Evolutionary conservation across 2,329 filamentous ascomycete species (phyloP).

Genomic region (Clonostachys chloroleuca): DNA sequence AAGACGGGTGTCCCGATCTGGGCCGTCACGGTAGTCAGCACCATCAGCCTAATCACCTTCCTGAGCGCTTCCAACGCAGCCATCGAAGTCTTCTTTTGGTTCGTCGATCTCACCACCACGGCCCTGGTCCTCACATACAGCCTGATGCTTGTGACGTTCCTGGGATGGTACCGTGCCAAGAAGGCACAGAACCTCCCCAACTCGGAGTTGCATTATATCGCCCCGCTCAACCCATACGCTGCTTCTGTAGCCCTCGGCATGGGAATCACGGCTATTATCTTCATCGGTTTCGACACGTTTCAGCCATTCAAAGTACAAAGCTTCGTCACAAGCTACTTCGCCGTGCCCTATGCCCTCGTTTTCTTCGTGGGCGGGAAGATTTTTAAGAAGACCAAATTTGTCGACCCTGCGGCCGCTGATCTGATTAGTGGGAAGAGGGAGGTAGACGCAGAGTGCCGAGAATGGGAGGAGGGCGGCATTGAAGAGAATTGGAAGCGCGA

Average conservation of each 20-base stretch:
- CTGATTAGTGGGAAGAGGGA: slow-evolving; percentile 58
- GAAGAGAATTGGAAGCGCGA: slow-evolving; percentile 34
- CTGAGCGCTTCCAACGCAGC: slow-evolving; percentile 43
- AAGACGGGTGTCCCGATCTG: slow-evolving; percentile 57
- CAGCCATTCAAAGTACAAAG: slow-evolving; percentile 39
- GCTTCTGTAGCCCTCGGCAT: slow-evolving; percentile 43
- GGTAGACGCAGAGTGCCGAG: slow-evolving; percentile 50
- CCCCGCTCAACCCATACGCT: slow-evolving; percentile 43
- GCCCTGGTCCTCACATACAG: slow-evolving; percentile 49
- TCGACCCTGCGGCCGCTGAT: slow-evolving; percentile 53
- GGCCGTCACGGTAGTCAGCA: slow-evolving; percentile 48
- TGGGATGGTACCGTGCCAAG: background rate
- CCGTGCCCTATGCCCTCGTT: slow-evolving; percentile 42
- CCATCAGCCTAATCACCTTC: slow-evolving; percentile 48
- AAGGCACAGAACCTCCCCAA: slow-evolving; percentile 25
- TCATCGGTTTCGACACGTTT: slow-evolving; percentile 53
- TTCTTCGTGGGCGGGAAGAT: slow-evolving; percentile 66
- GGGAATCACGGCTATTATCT: slow-evolving; percentile 42
- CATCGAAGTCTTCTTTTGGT: slow-evolving; percentile 44
- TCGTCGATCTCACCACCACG: slow-evolving; percentile 52
- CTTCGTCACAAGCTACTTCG: slow-evolving; percentile 50
- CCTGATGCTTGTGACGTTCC: background rate
- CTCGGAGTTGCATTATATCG: slow-evolving; percentile 42
- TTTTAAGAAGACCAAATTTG: slow-evolving; percentile 53
- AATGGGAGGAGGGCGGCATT: slow-evolving; percentile 37